Evolutionary conservation across 2,329 filamentous ascomycete genomes (phyloP).

Genomic region (Albophoma yamanashiensis): DNA sequence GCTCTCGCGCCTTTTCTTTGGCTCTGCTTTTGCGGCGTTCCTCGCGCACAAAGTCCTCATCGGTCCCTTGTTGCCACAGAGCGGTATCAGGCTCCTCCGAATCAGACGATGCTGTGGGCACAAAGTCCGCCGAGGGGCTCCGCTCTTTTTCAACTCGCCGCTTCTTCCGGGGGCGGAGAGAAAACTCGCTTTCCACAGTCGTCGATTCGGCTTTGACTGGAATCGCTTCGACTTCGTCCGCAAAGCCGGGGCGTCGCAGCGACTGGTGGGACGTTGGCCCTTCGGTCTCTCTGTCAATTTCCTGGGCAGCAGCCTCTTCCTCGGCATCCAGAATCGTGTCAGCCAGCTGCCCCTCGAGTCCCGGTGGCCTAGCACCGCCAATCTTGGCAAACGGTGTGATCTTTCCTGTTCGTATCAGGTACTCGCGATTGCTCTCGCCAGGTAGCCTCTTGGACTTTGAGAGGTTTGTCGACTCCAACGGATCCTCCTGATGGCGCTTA

Average conservation of each 20-base stretch:
- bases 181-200: constrained; percentile 41
- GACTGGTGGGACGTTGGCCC: constrained; percentile 59
- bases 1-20: constrained; percentile 22
- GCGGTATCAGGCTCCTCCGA: constrained; percentile 23
- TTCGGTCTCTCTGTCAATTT: constrained; percentile 28
- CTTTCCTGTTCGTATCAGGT: constrained; percentile 88
- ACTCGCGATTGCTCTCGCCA: constrained; percentile 78
- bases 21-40: constrained; percentile 31
- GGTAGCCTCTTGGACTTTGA: constrained; percentile 51
- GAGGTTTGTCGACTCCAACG: constrained; percentile 29
- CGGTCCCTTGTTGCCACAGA: constrained; percentile 26
- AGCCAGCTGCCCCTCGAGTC: constrained; percentile 58
- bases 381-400: constrained; percentile 91
- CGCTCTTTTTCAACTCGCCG: constrained; percentile 25
- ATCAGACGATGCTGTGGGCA: constrained; percentile 18
- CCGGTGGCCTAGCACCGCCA: constrained; percentile 49
- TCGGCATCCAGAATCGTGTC: constrained; percentile 76
- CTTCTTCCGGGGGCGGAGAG: constrained; percentile 48
- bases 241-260: constrained; percentile 63
- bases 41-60: constrained; percentile 26
- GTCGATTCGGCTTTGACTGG: constrained; percentile 6
- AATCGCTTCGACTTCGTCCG: constrained; percentile 18
- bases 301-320: constrained; percentile 45
- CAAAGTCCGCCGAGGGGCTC: constrained; percentile 37
- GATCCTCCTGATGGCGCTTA: constrained; percentile 51